These are phyloP conservation scores for Fusarium tanahbumbuense DNA, from an alignment of 2,329 filamentous ascomycete genomes.

Conservation along the genomic window DNA sequence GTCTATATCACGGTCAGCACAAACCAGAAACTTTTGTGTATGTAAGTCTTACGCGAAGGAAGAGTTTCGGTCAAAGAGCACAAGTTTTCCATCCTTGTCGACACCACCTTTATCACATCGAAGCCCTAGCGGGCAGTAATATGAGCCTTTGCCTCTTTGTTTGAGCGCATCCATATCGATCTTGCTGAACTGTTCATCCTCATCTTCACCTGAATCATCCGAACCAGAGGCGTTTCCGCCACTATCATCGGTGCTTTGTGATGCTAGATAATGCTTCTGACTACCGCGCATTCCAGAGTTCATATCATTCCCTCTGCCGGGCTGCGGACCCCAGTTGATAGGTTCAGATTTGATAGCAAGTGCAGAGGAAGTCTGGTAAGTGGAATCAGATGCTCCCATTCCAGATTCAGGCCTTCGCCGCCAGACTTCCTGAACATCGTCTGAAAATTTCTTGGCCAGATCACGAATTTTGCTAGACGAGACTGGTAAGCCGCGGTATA, in stretches of 20 bases:
- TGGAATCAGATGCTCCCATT: slow-evolving; percentile 16
- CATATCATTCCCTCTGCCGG: slow-evolving; percentile 33
- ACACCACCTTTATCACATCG: slow-evolving; percentile 57
- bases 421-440: slow-evolving; percentile 51
- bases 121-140: slow-evolving; percentile 52
- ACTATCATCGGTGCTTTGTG: slow-evolving; percentile 30
- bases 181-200: slow-evolving; percentile 51
- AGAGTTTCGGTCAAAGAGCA: slow-evolving; percentile 57
- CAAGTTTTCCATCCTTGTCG: slow-evolving; percentile 53
- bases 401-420: slow-evolving; percentile 30
- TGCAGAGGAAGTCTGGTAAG: slow-evolving; percentile 41
- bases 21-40: slow-evolving; percentile 11
- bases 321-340: slow-evolving; percentile 27
- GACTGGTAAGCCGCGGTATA: slow-evolving; percentile 24
- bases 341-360: slow-evolving; percentile 42
- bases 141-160: slow-evolving; percentile 55
- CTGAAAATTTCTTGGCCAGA: slow-evolving; percentile 50
- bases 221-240: slow-evolving; percentile 44
- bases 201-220: slow-evolving; percentile 48
- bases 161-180: slow-evolving; percentile 56
- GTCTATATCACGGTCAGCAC: slow-evolving; percentile 47
- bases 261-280: slow-evolving; percentile 43
- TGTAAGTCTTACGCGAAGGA: slow-evolving; percentile 52
- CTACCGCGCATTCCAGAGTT: slow-evolving; percentile 37
- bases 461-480: slow-evolving; percentile 51